phyloP scores from a whole-genome alignment of 2,329 filamentous ascomycete genomes.

The Claviceps monticola region DNA sequence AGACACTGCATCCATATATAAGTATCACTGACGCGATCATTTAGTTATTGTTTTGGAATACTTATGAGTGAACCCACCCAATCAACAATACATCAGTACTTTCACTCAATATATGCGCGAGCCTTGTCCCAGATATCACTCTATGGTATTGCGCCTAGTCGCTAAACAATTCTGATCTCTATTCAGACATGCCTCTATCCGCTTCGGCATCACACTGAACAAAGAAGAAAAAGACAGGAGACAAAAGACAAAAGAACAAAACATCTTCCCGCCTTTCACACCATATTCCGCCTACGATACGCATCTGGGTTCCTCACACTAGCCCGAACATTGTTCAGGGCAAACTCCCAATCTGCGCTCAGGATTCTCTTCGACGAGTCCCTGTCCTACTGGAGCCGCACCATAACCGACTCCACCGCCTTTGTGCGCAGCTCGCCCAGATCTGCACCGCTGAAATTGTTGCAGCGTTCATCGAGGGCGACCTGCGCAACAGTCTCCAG shows the following conservation, averaged over 20 bases:
- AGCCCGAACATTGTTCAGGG: constrained; percentile 31
- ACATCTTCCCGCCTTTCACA: constrained; percentile 8
- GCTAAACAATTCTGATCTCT: too few relatives aligned
- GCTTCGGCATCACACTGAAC: too few relatives aligned
- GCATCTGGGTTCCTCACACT: constrained; percentile 35
- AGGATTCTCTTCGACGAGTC: constrained; percentile 15
- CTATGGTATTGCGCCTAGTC: too few relatives aligned
- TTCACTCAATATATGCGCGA: too few relatives aligned
- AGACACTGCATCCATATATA: too few relatives aligned
- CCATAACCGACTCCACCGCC: constrained; percentile 35
- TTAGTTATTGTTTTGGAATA: too few relatives aligned
- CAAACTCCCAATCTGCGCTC: constrained; percentile 37
- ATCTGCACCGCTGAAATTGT: constrained; percentile 62
- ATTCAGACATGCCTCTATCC: too few relatives aligned
- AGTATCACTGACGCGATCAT: too few relatives aligned
- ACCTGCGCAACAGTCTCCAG: constrained; percentile 44
- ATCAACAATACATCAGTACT: too few relatives aligned
- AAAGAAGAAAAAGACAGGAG: constrained; percentile 2
- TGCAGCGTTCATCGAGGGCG: constrained; percentile 53
- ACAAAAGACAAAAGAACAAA: constrained; percentile 8
- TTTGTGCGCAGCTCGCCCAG: constrained; percentile 34
- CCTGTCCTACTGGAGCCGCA: constrained; percentile 20
- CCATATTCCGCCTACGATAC: constrained; percentile 25
- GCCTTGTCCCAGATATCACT: too few relatives aligned
- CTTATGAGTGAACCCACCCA: too few relatives aligned